Evolutionary conservation across 148 eudicot genomes (phyloP).

Genomic region (Arbutus unedo): DNA sequence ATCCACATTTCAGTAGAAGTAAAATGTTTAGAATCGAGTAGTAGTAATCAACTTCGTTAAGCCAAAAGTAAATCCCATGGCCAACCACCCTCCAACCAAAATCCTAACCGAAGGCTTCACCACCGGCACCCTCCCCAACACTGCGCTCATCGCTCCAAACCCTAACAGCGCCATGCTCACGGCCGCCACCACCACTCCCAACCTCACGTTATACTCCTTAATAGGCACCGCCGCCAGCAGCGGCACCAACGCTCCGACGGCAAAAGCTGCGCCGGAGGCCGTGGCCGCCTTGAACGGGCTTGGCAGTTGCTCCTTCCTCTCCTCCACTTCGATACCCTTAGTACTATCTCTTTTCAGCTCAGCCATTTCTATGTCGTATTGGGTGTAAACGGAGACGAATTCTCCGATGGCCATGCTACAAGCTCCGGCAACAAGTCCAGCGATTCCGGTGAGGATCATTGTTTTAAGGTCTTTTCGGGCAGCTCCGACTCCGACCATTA

Average conservation of each 20-base stretch:
- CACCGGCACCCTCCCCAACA: constrained; percentile 19
- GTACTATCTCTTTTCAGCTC: constrained; percentile 30
- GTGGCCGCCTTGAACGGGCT: constrained; percentile 32
- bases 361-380: constrained; percentile 33
- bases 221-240: constrained; percentile 33
- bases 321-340: not conserved
- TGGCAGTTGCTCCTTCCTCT: constrained; percentile 19
- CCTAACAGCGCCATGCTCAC: constrained; percentile 32
- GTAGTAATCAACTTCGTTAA: constrained; percentile 29
- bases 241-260: constrained; percentile 30
- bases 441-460: constrained; percentile 35
- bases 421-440: constrained; percentile 37
- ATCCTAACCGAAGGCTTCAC: constrained; percentile 28
- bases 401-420: constrained; percentile 50
- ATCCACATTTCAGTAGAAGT: not conserved
- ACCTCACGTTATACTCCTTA: constrained; percentile 22
- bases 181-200: constrained; percentile 25
- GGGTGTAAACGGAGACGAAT: constrained; percentile 32
- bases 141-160: constrained; percentile 18
- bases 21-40: not conserved
- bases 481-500: constrained; percentile 40
- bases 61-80: constrained; percentile 41
- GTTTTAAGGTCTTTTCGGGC: constrained; percentile 22
- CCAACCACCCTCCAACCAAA: constrained; percentile 44
- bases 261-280: constrained; percentile 33